Conservation (phyloP, 768 basidiomycete genomes). For the Leccinum broughii region DNA sequence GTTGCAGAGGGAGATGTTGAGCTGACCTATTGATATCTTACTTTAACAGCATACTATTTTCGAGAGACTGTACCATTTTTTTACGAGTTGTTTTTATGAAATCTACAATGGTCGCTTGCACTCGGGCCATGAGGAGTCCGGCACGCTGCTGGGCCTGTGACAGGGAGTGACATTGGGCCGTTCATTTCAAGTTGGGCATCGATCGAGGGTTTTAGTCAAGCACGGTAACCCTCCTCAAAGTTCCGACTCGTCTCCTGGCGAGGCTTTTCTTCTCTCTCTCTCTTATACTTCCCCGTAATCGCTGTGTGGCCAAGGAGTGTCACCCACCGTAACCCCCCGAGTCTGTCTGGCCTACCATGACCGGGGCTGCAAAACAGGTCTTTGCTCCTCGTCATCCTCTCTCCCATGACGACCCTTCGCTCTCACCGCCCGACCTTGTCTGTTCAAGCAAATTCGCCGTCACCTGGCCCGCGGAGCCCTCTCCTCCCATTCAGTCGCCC, state of each 20-base stretch:
- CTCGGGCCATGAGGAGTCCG: slow-evolving; percentile 28
- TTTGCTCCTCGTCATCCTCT: slow-evolving; percentile 55
- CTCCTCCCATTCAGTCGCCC: slow-evolving; percentile 40
- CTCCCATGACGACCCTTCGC: slow-evolving; percentile 42
- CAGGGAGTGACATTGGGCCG: slow-evolving; percentile 26
- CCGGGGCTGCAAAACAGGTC: slow-evolving; percentile 31
- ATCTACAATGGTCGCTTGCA: slow-evolving; percentile 24
- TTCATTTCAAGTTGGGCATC: slow-evolving; percentile 28
- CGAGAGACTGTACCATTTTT: slow-evolving; percentile 21
- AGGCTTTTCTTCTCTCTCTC: slow-evolving; percentile 16
- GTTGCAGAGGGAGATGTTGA: slow-evolving; percentile 81
- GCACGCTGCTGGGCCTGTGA: slow-evolving; percentile 24
- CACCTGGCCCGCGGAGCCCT: slow-evolving; percentile 53
- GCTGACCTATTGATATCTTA: slow-evolving; percentile 42
- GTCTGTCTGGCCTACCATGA: slow-evolving; percentile 19
- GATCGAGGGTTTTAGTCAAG: slow-evolving; percentile 28
- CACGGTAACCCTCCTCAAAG: slow-evolving; percentile 15
- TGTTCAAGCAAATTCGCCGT: slow-evolving; percentile 59
- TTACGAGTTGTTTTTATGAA: slow-evolving; percentile 28
- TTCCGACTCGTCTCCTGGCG: slow-evolving; percentile 28
- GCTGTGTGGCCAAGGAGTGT: slow-evolving; percentile 14
- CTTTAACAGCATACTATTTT: slow-evolving; percentile 26
- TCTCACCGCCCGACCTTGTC: slow-evolving; percentile 43
- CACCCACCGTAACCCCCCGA: slow-evolving; percentile 6
- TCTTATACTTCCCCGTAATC: slow-evolving; percentile 7